These are phyloP conservation scores for Aspergillus versicolor DNA, from an alignment of 2,329 filamentous ascomycete species.

Conservation along the genomic window DNA sequence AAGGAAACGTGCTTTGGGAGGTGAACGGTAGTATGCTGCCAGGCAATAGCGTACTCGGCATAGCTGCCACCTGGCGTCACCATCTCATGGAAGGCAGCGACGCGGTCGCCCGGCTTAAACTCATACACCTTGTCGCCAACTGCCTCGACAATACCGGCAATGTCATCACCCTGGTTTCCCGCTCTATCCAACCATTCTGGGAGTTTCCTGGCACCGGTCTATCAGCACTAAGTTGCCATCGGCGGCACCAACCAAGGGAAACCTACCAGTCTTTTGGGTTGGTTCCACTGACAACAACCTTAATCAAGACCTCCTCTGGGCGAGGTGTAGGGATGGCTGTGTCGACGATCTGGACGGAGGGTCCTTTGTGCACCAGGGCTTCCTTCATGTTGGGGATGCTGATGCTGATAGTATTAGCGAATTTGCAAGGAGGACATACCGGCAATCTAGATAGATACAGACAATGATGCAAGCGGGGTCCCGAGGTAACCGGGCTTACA, in stretches of 20 bases:
- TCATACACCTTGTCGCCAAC: conserved; percentile 53
- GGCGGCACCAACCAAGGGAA: neutral
- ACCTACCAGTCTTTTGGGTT: conserved; percentile 51
- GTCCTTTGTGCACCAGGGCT: conserved; percentile 5
- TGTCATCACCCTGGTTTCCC: conserved; percentile 41
- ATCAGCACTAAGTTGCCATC: neutral
- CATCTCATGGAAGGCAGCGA: conserved; percentile 53
- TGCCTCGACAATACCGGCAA: conserved; percentile 50
- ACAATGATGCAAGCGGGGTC: neutral
- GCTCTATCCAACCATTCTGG: conserved; percentile 11
- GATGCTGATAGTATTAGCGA: too few species aligned
- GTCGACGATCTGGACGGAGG: conserved; percentile 40
- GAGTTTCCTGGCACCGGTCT: conserved; percentile 17
- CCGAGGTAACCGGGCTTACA: neutral
- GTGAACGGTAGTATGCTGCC: conserved; percentile 55
- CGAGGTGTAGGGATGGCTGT: conserved; percentile 42
- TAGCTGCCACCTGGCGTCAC: conserved; percentile 50
- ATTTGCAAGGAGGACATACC: too few species aligned
- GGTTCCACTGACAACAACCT: conserved; percentile 41
- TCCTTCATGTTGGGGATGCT: conserved; percentile 9
- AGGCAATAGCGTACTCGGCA: conserved; percentile 57
- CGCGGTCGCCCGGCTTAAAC: conserved; percentile 57
- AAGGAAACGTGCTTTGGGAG: conserved; percentile 52
- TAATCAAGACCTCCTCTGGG: conserved; percentile 40
- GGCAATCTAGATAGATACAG: neutral